Conservation (phyloP, 2,329 filamentous ascomycete species). For the Xylariales sp. region DNA sequence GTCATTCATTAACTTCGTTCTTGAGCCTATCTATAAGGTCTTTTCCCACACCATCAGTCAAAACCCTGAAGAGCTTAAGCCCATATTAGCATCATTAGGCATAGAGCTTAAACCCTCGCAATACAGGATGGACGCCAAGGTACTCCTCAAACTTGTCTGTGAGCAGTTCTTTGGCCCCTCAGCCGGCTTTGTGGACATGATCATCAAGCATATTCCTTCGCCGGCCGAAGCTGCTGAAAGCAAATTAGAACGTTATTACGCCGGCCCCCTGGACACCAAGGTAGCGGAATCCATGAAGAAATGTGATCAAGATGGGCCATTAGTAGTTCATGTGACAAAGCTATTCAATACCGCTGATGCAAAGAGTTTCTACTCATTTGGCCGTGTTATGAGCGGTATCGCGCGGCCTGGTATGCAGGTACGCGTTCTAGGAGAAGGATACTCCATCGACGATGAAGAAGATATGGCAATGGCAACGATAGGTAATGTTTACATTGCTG, state of each 20-base stretch:
- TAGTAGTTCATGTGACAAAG: conserved; percentile 94
- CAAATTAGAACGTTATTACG: conserved; percentile 89
- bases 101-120: conserved; percentile 92
- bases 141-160: conserved; percentile 88
- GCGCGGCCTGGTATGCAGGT: conserved; percentile 85
- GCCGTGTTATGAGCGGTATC: conserved; percentile 91
- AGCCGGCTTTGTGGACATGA: conserved; percentile 94
- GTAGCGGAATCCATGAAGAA: conserved; percentile 81
- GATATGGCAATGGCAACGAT: conserved; percentile 93
- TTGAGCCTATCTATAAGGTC: conserved; percentile 98
- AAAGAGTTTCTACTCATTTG: conserved; percentile 90
- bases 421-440: conserved; percentile 92
- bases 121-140: conserved; percentile 88
- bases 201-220: conserved; percentile 88
- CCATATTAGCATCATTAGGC: conserved; percentile 80
- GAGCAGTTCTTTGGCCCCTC: conserved; percentile 95
- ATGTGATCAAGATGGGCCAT: conserved; percentile 88
- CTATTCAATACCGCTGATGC: conserved; percentile 91
- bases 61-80: conserved; percentile 84
- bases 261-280: conserved; percentile 85
- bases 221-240: conserved; percentile 81
- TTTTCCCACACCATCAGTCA: conserved; percentile 95
- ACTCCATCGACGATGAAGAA: conserved; percentile 96
- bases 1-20: conserved; percentile 92
- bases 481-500: conserved; percentile 86